A percentile compares a stretch with the other conserved stretches of the same genome.
These are phyloP conservation scores for Pyrenophora teres DNA, from an alignment of 2,329 filamentous ascomycete genomes.

Conservation along the genomic window DNA sequence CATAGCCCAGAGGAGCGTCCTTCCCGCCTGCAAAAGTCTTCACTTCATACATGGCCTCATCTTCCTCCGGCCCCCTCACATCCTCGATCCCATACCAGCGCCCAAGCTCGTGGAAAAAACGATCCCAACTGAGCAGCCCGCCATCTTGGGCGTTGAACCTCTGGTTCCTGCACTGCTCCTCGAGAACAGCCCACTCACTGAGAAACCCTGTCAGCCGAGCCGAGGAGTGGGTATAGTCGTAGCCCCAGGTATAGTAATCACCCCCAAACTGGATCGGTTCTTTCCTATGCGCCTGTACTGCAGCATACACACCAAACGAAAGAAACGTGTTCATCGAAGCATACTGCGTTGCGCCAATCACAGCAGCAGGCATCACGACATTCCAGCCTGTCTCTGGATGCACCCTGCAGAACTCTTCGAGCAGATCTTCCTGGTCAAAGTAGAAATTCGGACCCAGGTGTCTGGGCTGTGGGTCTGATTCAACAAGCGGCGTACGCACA, in stretches of 20 bases:
- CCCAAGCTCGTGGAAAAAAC: too few relatives aligned
- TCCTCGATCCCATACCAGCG: too few relatives aligned
- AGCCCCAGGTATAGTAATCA: slow-evolving; percentile 13
- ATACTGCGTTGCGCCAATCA: slow-evolving; percentile 11
- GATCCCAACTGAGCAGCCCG: too few relatives aligned
- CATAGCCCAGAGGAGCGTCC: too few relatives aligned
- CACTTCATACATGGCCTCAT: too few relatives aligned
- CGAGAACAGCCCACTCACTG: too few relatives aligned
- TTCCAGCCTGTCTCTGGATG: slow-evolving; percentile 15
- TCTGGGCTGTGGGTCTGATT: slow-evolving; percentile 21
- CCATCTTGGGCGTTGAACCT: too few relatives aligned
- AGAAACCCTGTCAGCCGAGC: neutral
- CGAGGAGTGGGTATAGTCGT: slow-evolving; percentile 11
- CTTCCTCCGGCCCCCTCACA: too few relatives aligned
- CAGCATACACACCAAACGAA: slow-evolving; percentile 13
- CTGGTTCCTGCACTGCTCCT: too few relatives aligned
- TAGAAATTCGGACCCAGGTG: slow-evolving; percentile 22
- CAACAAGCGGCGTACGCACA: slow-evolving; percentile 9
- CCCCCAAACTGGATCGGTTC: slow-evolving; percentile 9
- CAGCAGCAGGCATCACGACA: slow-evolving; percentile 8
- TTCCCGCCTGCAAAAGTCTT: too few relatives aligned
- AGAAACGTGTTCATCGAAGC: slow-evolving; percentile 19
- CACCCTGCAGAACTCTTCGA: slow-evolving; percentile 5
- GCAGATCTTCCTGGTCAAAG: slow-evolving; percentile 18
- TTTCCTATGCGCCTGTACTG: slow-evolving; percentile 15